Evolutionary conservation across 1,284 basidiomycete species (phyloP), one percentile per base, ranked within the genome.

Genomic region (Tausonia pullulans): DNA sequence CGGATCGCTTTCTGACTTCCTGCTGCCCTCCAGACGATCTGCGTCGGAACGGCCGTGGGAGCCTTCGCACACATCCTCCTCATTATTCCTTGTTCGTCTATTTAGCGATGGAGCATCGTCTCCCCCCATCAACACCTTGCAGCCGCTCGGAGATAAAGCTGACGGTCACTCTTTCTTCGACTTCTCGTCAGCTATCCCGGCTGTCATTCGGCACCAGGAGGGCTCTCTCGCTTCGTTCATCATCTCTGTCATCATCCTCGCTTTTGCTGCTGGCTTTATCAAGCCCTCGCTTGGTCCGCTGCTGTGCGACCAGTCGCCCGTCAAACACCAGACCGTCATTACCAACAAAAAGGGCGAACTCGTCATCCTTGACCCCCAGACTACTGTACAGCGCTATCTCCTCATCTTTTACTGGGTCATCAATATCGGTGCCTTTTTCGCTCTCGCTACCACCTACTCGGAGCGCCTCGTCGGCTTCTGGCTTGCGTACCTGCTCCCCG

Each of bases 401-500:
- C 64, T 74, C 46, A 69, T 75, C 68, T 73, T 74, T 65, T 74
- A 73, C 67, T 66, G 68, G 68, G 16, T 40, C n/a, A 78, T 75
- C 72, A 76, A 77, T 70, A 65, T 77, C 61, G 76, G 76, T n/a
- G 27, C 53, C 4, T 67, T 67, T 55, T 64, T 68, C 49, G 50
- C 53, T 44, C 60, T 67, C 27, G 68, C 71, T 13, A 74, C 74
- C 9, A 67, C 72, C 11, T 77, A 76, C 69, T 67, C 72, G 16
- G 74, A 72, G 58, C 71, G 74, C 62, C 67, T 71, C 40, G 69
- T 76, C 62, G 77, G 77, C 13, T 78, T 76, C 71, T 78, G 76
- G 76, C 73, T 78, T 43, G 74, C 76, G 56, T 80, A 71, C 73
- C 72, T 78, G n/a, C 67, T 79, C 8, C 79, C 79, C 10, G 78